These are phyloP conservation scores for Poa pratensis DNA, from an alignment of 176 grass and related monocot species.

Conservation along the genomic window DNA sequence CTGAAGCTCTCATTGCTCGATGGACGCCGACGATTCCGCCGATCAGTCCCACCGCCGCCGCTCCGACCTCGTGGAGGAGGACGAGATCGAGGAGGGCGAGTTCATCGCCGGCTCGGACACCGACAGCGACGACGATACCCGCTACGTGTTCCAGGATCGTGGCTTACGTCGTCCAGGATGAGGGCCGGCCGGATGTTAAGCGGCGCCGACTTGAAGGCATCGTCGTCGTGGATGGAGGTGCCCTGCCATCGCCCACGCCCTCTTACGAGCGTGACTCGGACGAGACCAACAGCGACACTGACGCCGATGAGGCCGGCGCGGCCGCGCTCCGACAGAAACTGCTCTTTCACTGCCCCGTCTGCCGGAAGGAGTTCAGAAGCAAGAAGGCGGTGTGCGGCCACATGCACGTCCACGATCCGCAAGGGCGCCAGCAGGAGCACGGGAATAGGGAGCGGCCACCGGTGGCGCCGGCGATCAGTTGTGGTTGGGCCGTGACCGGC, in stretches of 20 bases:
- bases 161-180: background rate
- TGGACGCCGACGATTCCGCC: background rate
- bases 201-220: background rate
- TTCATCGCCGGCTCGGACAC: slow-evolving; percentile 2
- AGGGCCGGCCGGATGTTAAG: background rate
- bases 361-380: slow-evolving; percentile 26
- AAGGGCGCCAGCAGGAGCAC: background rate
- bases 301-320: background rate
- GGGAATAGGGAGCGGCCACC: background rate
- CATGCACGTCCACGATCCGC: slow-evolving; percentile 31
- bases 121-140: background rate
- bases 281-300: slow-evolving; percentile 14
- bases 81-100: slow-evolving; percentile 40
- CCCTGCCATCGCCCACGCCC: background rate
- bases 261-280: background rate
- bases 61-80: background rate
- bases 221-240: background rate
- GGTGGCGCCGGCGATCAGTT: background rate
- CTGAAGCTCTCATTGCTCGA: background rate
- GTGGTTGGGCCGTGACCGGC: slow-evolving; percentile 32
- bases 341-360: slow-evolving; percentile 21
- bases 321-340: background rate
- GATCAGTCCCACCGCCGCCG: background rate
- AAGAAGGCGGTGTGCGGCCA: slow-evolving; percentile 32
- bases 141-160: background rate